Percentiles rank a stretch among this genome's conserved stretches.
These are phyloP conservation scores for Moesziomyces parantarcticus DNA, from an alignment of 1,284 basidiomycete species.

Conservation along the genomic window DNA sequence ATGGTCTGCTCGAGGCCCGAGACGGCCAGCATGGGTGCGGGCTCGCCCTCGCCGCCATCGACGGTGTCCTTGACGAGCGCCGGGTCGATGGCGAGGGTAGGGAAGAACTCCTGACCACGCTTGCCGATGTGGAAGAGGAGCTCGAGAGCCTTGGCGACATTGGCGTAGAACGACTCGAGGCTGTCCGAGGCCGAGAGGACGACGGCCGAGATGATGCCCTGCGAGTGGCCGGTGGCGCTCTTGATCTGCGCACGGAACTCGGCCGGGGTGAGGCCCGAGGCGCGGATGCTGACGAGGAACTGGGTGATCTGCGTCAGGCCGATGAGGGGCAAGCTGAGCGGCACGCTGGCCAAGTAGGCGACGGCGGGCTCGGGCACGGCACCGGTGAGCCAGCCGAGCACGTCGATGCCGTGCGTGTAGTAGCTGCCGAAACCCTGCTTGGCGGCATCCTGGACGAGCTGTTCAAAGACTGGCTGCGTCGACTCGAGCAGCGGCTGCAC, in stretches of 20 bases:
- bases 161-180: constrained; percentile 79
- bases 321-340: constrained; percentile 94
- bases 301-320: constrained; percentile 94
- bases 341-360: constrained; percentile 91
- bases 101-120: constrained; percentile 93
- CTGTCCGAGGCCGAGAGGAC: constrained; percentile 82
- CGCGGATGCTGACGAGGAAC: constrained; percentile 83
- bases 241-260: constrained; percentile 80
- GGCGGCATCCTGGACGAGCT: constrained; percentile 62
- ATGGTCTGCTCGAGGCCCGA: constrained; percentile 79
- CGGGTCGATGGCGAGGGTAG: constrained; percentile 89
- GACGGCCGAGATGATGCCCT: constrained; percentile 93
- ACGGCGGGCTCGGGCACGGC: constrained; percentile 78
- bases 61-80: constrained; percentile 85
- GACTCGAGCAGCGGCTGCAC: constrained; percentile 78
- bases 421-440: constrained; percentile 74
- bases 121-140: constrained; percentile 95
- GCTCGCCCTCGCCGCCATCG: constrained; percentile 90
- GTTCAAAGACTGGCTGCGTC: constrained; percentile 70
- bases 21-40: constrained; percentile 92
- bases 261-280: constrained; percentile 80
- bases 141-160: constrained; percentile 83
- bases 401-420: constrained; percentile 85
- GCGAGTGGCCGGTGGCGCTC: constrained; percentile 94
- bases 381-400: constrained; percentile 85